Evolutionary conservation across 2,329 filamentous ascomycete species (phyloP), one percentile per base, ranked within the genome.

Genomic region (Grosmannia clavigera): DNA sequence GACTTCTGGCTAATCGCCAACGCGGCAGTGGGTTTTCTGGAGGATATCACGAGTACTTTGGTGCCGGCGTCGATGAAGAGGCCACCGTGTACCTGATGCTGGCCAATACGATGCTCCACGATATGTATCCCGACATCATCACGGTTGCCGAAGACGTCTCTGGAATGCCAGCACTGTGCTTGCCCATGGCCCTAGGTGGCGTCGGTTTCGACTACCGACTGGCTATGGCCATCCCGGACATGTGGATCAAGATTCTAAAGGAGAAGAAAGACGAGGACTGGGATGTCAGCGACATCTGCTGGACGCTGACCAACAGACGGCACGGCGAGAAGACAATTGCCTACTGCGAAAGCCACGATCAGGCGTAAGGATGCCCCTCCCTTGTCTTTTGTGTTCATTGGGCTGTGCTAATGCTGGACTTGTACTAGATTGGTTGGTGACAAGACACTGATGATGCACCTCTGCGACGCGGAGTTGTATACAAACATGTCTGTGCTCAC

Each of bases 241-340:
- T 99, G 84, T 99, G 95, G 84, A 99, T 99, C 80, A 99, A 99
- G 76, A 90, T 95, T 70, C 74, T 97, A 63, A 99, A 99, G 73
- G 94, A 99, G 75, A 85, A 90, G 71, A 81, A 87, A 69, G 94
- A 99, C 68, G 81, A 90, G 64, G 82, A 95, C 11, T 99, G 94
- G 94, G 88, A 97, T 68, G 87, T 99, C 73, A 84, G 82, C 61
- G 86, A 81, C 66, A 87, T 99, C 58, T 85, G 85, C 71, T 92
- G 87, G 75, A 96, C 91, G 0, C 76, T 99, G 61, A 95, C 88
- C 27, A 97, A 99, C 74, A 83, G 94, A 61, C 85, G 94, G 33
- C 90, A 97, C 68, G 92, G 92, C 55, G 94, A 99, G 74, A 97
- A 97, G 81, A 96, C 92, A 0, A 97, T 99, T 68, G 94, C 94